These are phyloP conservation scores for Fraxinus sp. DNA, from an alignment of 305 asterid species.

Conservation along the genomic window DNA sequence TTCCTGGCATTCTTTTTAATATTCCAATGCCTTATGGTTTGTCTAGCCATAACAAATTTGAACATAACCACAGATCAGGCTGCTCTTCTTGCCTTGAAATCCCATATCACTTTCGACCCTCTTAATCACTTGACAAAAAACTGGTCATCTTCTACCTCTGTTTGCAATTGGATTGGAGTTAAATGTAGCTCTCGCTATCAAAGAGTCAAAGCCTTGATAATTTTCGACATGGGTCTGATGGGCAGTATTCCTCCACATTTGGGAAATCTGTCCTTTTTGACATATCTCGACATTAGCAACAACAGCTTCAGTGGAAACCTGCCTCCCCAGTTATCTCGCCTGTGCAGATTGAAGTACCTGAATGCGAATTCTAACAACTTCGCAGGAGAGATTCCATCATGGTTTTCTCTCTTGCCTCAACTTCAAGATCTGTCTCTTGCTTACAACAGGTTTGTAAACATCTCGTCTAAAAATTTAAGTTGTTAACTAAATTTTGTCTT, in stretches of 20 bases:
- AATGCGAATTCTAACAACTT: slow-evolving; percentile 25
- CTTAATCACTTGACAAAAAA: slow-evolving; percentile 14
- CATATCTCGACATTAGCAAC: slow-evolving; percentile 28
- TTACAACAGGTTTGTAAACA: slow-evolving; percentile 19
- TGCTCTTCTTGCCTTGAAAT: slow-evolving; percentile 23
- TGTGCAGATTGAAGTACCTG: slow-evolving; percentile 25
- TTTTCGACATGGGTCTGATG: slow-evolving; percentile 29
- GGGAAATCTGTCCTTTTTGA: slow-evolving; percentile 42
- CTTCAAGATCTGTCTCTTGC: slow-evolving; percentile 26
- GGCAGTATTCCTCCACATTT: slow-evolving; percentile 35
- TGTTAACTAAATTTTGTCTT: background rate
- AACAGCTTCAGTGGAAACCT: slow-evolving; percentile 33
- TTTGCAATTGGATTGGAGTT: slow-evolving; percentile 35
- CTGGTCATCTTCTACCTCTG: slow-evolving; percentile 27
- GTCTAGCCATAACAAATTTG: background rate
- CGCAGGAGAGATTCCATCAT: slow-evolving; percentile 26
- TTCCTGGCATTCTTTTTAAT: background rate
- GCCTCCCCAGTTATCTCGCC: slow-evolving; percentile 26
- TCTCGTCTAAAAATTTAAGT: background rate
- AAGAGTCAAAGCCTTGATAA: slow-evolving; percentile 26
- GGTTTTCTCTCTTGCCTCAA: slow-evolving; percentile 22
- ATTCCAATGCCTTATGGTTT: background rate
- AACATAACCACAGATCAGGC: slow-evolving; percentile 24
- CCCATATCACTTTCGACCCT: slow-evolving; percentile 15
- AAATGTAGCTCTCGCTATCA: slow-evolving; percentile 26